These are phyloP conservation scores for Phytomonas serpens DNA, from an alignment of 208 protist genomes.

Conservation along the genomic window DNA sequence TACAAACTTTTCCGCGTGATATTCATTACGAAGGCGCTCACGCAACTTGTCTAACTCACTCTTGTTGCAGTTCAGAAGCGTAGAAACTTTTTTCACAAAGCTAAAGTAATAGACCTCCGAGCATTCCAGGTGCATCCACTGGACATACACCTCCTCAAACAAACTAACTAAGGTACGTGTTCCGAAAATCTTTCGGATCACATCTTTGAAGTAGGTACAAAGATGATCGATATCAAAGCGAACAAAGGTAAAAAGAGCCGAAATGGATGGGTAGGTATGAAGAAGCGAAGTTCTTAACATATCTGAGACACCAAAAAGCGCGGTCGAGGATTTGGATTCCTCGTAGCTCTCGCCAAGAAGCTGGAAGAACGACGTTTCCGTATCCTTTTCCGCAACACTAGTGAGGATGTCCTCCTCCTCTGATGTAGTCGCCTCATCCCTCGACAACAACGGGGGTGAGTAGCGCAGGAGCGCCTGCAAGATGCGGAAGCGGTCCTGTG, in stretches of 20 bases:
- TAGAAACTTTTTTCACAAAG: slow-evolving; percentile 42
- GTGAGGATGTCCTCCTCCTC: slow-evolving; percentile 16
- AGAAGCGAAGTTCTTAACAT: slow-evolving; percentile 15
- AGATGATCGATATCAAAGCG: slow-evolving; percentile 66
- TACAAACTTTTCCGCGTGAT: slow-evolving; percentile 7
- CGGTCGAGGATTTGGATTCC: slow-evolving; percentile 15
- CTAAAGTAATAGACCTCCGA: slow-evolving; percentile 31
- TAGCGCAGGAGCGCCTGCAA: slow-evolving; percentile 76
- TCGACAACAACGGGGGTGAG: slow-evolving; percentile 30
- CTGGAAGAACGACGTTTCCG: slow-evolving; percentile 51
- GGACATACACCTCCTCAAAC: slow-evolving; percentile 71
- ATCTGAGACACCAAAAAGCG: slow-evolving; percentile 23
- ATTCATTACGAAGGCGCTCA: slow-evolving; percentile 3
- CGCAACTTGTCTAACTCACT: slow-evolving; percentile 13
- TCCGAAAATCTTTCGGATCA: slow-evolving; percentile 56
- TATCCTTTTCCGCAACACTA: slow-evolving; percentile 21
- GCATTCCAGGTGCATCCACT: slow-evolving; percentile 49
- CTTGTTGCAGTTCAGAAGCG: slow-evolving; percentile 19
- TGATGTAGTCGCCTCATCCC: slow-evolving; percentile 17
- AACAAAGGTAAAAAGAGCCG: slow-evolving; percentile 78
- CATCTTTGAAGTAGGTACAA: slow-evolving; percentile 46
- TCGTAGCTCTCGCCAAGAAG: slow-evolving; percentile 42
- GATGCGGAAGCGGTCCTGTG: slow-evolving; percentile 63
- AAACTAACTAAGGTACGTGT: slow-evolving; percentile 21
- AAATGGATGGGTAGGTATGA: slow-evolving; percentile 26